Evolutionary conservation across 345 rosid species (phyloP).

Genomic region (Ricinus communis): DNA sequence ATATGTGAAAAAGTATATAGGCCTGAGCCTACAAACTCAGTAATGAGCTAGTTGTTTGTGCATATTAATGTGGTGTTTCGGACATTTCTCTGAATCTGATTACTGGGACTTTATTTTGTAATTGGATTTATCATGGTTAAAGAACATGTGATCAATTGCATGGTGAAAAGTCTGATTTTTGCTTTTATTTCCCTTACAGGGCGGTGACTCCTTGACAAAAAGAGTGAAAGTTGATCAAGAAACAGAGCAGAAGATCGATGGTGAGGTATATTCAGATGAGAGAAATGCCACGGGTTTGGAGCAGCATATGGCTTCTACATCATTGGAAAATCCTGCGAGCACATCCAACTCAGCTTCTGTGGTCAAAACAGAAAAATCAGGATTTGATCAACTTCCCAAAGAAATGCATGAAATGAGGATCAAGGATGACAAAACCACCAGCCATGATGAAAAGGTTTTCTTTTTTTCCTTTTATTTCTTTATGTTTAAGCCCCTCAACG

Average conservation of each 20-base stretch:
- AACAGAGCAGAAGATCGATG: slow-evolving; percentile 26
- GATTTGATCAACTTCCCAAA: slow-evolving; percentile 59
- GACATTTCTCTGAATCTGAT: not conserved
- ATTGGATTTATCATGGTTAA: not conserved
- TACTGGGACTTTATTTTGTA: not conserved
- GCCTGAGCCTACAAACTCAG: slow-evolving; percentile 5
- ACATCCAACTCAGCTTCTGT: slow-evolving; percentile 43
- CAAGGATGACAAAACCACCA: slow-evolving; percentile 50
- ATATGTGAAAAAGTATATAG: not conserved
- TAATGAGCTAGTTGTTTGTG: not conserved
- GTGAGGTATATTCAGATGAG: slow-evolving; percentile 45
- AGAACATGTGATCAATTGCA: not conserved
- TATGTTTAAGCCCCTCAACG: not conserved
- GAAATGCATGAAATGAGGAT: slow-evolving; percentile 63
- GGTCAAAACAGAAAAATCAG: slow-evolving; percentile 39
- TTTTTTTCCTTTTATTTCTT: not conserved
- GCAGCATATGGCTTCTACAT: slow-evolving; percentile 55
- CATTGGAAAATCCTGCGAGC: slow-evolving; percentile 51
- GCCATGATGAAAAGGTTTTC: slow-evolving; percentile 59
- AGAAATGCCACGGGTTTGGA: slow-evolving; percentile 46
- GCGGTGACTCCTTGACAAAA: slow-evolving; percentile 67
- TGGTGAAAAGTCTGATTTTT: not conserved
- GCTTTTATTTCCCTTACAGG: slow-evolving; percentile 35
- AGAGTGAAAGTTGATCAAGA: slow-evolving; percentile 79
- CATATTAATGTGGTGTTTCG: not conserved